Evolutionary conservation across 2,329 filamentous ascomycete genomes (phyloP).

Genomic region (Aureobasidium sp.): DNA sequence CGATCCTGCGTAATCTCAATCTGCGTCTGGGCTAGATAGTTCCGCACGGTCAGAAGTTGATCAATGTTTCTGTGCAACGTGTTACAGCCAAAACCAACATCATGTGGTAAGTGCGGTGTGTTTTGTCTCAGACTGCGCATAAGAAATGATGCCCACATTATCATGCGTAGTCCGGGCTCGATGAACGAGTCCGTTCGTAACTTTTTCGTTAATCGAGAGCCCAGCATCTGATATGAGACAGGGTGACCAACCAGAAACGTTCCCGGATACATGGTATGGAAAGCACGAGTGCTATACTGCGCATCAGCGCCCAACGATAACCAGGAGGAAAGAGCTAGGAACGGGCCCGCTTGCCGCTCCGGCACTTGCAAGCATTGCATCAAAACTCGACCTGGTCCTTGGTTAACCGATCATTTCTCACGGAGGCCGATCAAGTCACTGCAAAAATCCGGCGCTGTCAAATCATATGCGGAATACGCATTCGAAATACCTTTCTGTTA

Average conservation of each 20-base stretch:
- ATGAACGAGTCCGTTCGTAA: background rate
- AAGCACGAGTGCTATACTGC: background rate
- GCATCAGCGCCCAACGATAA: background rate
- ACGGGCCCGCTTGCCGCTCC: background rate
- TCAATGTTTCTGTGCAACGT: background rate
- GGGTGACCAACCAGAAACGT: background rate
- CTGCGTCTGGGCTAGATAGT: background rate
- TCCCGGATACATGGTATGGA: background rate
- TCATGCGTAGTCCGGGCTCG: background rate
- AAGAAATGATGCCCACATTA: background rate
- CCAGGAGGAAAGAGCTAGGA: background rate
- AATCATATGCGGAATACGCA: background rate
- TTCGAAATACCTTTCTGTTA: background rate
- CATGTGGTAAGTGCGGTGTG: background rate
- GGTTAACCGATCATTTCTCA: background rate
- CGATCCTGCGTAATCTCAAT: background rate
- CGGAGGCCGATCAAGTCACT: background rate
- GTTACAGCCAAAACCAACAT: conserved; percentile 2
- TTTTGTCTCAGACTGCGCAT: background rate
- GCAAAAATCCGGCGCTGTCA: background rate
- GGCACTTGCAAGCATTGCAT: background rate
- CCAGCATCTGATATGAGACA: no score
- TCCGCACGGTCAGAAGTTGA: background rate
- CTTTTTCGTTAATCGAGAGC: background rate
- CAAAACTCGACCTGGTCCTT: background rate